These are phyloP conservation scores for Athelia sp. DNA, from an alignment of 1,284 basidiomycete genomes.

Conservation along the genomic window DNA sequence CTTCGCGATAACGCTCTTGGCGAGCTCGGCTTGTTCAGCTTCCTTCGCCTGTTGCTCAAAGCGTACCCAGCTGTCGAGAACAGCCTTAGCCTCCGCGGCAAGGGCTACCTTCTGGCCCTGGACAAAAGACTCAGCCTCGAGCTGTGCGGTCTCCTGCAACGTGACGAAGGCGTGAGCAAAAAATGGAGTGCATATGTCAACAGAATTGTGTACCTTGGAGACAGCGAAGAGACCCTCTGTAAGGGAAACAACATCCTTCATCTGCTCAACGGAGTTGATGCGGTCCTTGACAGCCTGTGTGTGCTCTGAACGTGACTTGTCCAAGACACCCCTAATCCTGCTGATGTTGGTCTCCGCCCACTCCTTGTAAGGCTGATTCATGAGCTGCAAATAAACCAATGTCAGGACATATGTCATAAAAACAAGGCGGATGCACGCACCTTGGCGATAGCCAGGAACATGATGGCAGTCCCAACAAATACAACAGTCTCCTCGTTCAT, in stretches of 20 bases:
- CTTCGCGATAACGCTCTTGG: constrained; percentile 83
- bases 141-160: constrained; percentile 80
- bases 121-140: constrained; percentile 89
- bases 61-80: constrained; percentile 97
- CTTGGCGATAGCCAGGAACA: constrained; percentile 84
- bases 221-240: constrained; percentile 90
- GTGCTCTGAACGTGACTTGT: constrained; percentile 84
- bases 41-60: constrained; percentile 97
- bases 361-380: constrained; percentile 78
- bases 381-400: constrained; percentile 46
- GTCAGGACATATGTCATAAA: neutral
- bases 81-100: constrained; percentile 87
- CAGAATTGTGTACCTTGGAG: constrained; percentile 65
- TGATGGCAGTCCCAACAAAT: constrained; percentile 79
- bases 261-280: constrained; percentile 85
- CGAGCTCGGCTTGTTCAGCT: constrained; percentile 90
- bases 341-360: constrained; percentile 90
- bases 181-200: neutral
- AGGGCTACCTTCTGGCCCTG: constrained; percentile 87
- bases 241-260: constrained; percentile 91
- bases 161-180: neutral
- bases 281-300: constrained; percentile 92
- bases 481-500: constrained; percentile 94
- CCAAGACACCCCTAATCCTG: constrained; percentile 80
- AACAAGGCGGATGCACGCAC: constrained; percentile 33